These are phyloP conservation scores for Aspergillus phoenicis DNA, from an alignment of 2,329 filamentous ascomycete genomes.

Conservation along the genomic window DNA sequence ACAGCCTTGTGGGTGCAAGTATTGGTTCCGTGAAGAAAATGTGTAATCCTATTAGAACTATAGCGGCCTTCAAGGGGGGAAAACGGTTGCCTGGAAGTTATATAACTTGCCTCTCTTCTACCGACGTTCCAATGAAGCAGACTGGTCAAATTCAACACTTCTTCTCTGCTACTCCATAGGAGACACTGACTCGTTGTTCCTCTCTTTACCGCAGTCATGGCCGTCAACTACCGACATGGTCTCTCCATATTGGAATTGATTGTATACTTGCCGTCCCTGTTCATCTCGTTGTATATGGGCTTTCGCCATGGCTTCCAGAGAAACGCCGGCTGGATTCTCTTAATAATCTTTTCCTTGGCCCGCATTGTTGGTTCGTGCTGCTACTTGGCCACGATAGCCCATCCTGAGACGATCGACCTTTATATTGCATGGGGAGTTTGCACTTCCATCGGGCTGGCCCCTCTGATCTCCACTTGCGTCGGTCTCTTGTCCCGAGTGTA, in stretches of 20 bases:
- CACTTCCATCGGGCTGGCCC: constrained; percentile 53
- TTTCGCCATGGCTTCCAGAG: constrained; percentile 43
- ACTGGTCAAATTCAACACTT: not conserved
- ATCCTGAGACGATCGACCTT: constrained; percentile 39
- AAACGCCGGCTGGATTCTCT: constrained; percentile 57
- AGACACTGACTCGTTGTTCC: not conserved
- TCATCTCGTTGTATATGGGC: constrained; percentile 34
- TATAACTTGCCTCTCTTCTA: not conserved
- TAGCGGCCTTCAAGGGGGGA: not conserved
- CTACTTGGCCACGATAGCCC: constrained; percentile 53
- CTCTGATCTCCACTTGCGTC: constrained; percentile 51
- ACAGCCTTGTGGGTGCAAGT: constrained; percentile 1
- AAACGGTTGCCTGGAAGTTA: not conserved
- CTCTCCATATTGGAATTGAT: constrained; percentile 38
- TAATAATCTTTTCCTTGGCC: constrained; percentile 55
- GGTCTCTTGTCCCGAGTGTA: constrained; percentile 47
- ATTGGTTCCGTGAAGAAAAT: not conserved
- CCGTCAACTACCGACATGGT: constrained; percentile 36
- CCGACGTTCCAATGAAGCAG: not conserved
- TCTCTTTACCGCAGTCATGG: constrained; percentile 15
- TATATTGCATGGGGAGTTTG: constrained; percentile 49
- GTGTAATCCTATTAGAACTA: not conserved
- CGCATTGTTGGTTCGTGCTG: constrained; percentile 55
- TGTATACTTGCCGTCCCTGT: constrained; percentile 39
- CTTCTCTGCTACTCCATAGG: not conserved